Base-by-base conservation (phyloP, 2,329 filamentous ascomycete genomes). In the Coniochaeta hoffmannii region DNA sequence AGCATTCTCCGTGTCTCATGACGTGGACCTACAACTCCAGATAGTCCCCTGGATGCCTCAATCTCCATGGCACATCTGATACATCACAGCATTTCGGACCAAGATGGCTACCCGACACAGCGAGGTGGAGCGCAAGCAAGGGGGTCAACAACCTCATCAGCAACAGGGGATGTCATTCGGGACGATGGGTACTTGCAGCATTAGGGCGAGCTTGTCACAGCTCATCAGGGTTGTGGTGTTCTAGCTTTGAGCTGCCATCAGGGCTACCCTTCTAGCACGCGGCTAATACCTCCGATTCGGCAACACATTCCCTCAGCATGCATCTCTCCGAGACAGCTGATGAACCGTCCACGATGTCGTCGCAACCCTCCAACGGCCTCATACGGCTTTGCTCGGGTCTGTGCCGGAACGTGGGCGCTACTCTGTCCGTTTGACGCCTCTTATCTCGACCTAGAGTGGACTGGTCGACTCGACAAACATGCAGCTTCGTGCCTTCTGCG, bases 231-330 rank as follows among this genome's bases (percentile, higher is more conserved):
- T 68, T 24, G 26, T 19, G 19, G 19, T 51, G 26, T 51, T 28
- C 61, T 62, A 65, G 63, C 63, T 67, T 65, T 66, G 58, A 63
- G 64, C 64, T 65, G 58, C 60, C 60, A 60, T 59, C 59, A 57
- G 58, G 50, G 53, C 46, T 60, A 57, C 54, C 58, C 58, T 61
- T 57, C 61, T 56, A 58, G 57, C 51, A 59, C 51, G 58, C 63
- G 53, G 57, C 63, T 62, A 63, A 59, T 62, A 57, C 58, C 58
- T 67, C 65, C 64, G 64, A 68, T 68, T 68, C 63, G 66, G 61
- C 49, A 51, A 51, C 28, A 51, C 49, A 54, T 54, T 35, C 36
- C 38, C 28, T 46, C 38, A 19, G 26, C 38, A 17, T 51, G 34
- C 32, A 55, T 19, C n/a, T n/a, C 28, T 41, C 44, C 22, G 15